These are phyloP conservation scores for Syzygium aromaticum DNA, from an alignment of 345 rosid species.

Conservation along the genomic window DNA sequence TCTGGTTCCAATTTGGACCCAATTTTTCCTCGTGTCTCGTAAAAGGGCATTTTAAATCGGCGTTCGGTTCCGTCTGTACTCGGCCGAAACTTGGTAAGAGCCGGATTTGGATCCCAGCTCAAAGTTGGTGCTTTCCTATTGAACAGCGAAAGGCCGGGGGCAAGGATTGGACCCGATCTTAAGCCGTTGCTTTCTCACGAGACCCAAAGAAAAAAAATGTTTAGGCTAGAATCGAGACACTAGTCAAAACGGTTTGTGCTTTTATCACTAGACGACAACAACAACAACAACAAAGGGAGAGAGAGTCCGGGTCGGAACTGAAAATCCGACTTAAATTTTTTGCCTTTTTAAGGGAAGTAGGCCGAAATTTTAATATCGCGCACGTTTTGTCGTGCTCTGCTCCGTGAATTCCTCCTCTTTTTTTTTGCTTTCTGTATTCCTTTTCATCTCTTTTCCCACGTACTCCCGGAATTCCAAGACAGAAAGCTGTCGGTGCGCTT, in stretches of 20 bases:
- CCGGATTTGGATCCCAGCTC: rapidly evolving
- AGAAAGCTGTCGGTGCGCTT: neutral
- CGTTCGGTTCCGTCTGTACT: rapidly evolving
- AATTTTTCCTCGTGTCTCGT: too few species aligned
- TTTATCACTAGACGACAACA: neutral
- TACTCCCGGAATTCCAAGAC: neutral
- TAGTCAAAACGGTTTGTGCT: neutral
- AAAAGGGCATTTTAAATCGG: rapidly evolving
- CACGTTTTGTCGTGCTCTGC: neutral
- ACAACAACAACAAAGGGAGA: neutral
- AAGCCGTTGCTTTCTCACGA: neutral
- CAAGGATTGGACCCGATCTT: neutral
- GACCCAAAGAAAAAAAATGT: neutral
- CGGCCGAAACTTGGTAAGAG: rapidly evolving
- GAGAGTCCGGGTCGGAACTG: neutral
- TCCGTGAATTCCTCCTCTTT: neutral
- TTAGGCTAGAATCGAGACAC: too few species aligned
- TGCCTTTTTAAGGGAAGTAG: neutral
- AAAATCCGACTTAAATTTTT: neutral
- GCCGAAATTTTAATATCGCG: neutral
- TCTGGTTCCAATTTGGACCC: neutral
- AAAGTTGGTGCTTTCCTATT: neutral
- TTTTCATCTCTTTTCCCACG: neutral
- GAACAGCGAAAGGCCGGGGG: neutral
- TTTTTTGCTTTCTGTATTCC: neutral